Percentiles rank a stretch among this genome's conserved stretches.
phyloP scores from a whole-genome alignment of 495 filamentous ascomycete species.

The Penicillium paradoxum region DNA sequence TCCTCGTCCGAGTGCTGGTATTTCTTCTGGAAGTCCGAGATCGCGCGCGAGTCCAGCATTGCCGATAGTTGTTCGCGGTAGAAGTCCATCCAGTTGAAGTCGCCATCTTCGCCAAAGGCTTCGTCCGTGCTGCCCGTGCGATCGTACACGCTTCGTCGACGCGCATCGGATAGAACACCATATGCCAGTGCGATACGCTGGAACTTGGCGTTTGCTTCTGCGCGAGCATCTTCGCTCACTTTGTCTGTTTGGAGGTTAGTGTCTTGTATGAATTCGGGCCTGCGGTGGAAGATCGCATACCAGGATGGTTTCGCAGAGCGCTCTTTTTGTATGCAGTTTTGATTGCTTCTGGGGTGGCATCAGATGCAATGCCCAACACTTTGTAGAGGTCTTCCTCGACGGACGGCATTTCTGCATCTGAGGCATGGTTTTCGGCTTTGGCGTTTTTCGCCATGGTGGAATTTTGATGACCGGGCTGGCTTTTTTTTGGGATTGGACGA shows the following conservation, averaged over 20 bases:
- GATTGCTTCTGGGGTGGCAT: conserved; percentile 72
- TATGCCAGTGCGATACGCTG: conserved; percentile 92
- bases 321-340: conserved; percentile 95
- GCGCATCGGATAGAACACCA: conserved; percentile 77
- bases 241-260: conserved; percentile 53
- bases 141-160: conserved; percentile 79
- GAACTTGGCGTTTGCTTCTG: conserved; percentile 70
- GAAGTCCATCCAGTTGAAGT: conserved; percentile 87
- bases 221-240: conserved; percentile 55
- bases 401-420: conserved; percentile 36
- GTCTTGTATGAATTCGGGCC: background rate
- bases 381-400: conserved; percentile 78
- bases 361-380: conserved; percentile 65
- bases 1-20: conserved; percentile 93
- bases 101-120: conserved; percentile 64
- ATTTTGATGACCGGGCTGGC: background rate
- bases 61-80: conserved; percentile 76
- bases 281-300: conserved; percentile 38
- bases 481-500: background rate
- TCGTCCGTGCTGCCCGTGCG: conserved; percentile 81
- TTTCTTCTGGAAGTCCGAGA: conserved; percentile 63
- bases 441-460: conserved; percentile 18
- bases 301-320: conserved; percentile 84
- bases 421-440: conserved; percentile 11
- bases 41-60: conserved; percentile 60